Evolutionary conservation across 1,139 yeast species (phyloP), one percentile per base, ranked within the genome.

Genomic region (Pichia sp.): DNA sequence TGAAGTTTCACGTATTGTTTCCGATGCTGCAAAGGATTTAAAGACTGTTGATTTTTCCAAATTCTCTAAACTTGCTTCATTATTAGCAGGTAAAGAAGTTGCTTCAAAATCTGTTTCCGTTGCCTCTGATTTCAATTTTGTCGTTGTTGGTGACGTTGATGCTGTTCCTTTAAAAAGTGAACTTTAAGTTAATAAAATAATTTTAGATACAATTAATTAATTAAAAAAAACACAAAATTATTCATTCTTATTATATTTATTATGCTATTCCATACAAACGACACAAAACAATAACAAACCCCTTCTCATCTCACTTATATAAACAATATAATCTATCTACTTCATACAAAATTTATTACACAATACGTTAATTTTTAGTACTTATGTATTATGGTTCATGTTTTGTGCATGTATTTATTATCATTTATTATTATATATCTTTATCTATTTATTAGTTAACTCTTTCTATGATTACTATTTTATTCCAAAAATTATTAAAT

Each of bases 121-220:
- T 46, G 58, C 65, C 60, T 25, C 51, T 25, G 82, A 82, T 65
- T 83, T 84, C 75, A 90, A 86, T 75, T 85, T 86, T 67, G 95
- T 86, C 60, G 96, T 95, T 60, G 84, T 89, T 60, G 99, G 99
- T 74, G 85, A 90, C 71, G 83, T 87, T 59, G 84, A 84, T 69
- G 83, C 81, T 62, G 82, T 93, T 73, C 98, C 99, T 67, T 87
- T 77, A 73, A 85, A 87, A 67, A 90, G 86, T 71, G 97, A 93
- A 75, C 84, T 93, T 73, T 88, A 81, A 71, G 16, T 46, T 28
- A 14, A 14, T 44, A 36, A 19, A 36, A 18, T 36, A 36, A 18
- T 36, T 36, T 16, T 36, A 36, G 41, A 19, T 36, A 11, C 25
- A 36, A 36, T 11, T 36, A 36, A 19, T 34, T 36, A 10, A 36